Percentiles rank a stretch among this genome's conserved stretches.
These are phyloP conservation scores for Quercus bicolor DNA, from an alignment of 306 rosid species.

Conservation along the genomic window DNA sequence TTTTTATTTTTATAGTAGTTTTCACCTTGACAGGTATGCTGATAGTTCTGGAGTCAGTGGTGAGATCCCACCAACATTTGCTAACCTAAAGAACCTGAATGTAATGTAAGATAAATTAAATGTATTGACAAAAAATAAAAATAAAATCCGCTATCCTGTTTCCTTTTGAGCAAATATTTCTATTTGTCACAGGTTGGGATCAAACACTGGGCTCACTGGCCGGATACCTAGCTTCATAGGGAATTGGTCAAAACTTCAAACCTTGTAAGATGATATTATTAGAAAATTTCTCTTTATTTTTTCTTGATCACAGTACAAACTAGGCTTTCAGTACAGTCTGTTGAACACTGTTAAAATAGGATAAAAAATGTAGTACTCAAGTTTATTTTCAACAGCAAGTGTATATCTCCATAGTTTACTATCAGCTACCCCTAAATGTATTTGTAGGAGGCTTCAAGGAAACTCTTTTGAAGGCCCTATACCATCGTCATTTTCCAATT, in stretches of 20 bases:
- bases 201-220: slow-evolving; percentile 61
- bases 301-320: neutral
- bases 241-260: slow-evolving; percentile 50
- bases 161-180: neutral
- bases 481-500: slow-evolving; percentile 62
- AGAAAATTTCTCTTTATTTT: neutral
- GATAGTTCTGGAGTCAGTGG: slow-evolving; percentile 86
- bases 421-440: slow-evolving; percentile 8
- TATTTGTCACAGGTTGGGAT: slow-evolving; percentile 55
- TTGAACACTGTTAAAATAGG: neutral
- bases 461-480: slow-evolving; percentile 71
- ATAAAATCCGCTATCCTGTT: neutral
- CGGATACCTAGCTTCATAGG: slow-evolving; percentile 77
- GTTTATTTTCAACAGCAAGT: neutral
- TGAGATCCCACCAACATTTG: slow-evolving; percentile 66
- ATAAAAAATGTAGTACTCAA: neutral
- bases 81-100: slow-evolving; percentile 37
- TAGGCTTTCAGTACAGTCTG: neutral
- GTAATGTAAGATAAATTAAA: slow-evolving; percentile 46
- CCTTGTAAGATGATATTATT: slow-evolving; percentile 50
- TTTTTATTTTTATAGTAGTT: neutral
- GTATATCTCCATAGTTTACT: neutral
- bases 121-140: neutral
- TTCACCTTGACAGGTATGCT: slow-evolving; percentile 43
- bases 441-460: slow-evolving; percentile 76